Evolutionary conservation across 2,329 filamentous ascomycete genomes (phyloP), one percentile per base, ranked within the genome.

Genomic region (Fusarium sp.): DNA sequence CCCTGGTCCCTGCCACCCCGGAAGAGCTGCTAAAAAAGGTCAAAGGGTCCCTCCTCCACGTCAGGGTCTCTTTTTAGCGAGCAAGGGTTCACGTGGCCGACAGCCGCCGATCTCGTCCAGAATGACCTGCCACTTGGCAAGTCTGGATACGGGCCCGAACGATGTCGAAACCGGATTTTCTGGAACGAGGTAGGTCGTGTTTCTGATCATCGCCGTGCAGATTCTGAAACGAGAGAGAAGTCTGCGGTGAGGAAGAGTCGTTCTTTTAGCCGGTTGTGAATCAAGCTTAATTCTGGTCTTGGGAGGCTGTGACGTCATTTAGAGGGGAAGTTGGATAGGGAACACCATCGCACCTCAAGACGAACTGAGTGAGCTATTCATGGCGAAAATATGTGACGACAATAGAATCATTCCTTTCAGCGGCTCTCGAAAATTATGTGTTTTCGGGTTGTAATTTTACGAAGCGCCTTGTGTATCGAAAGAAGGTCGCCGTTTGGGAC

Each of bases 71-170:
- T 31, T 46, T 46, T 64, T 27, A 16, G 35, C n/a, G 46, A 65
- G 64, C 74, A 72, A 58, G 75, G 71, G 58, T 65, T 67, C 60
- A 68, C 49, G 55, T 74, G 66, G 71, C 69, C n/a, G 31, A 55
- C 58, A 71, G 56, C 66, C 71, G 73, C 66, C 53, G 69, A 77
- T 77, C 69, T 72, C 69, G 36, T 68, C 71, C 64, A 74, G 75
- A 68, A 17, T 31, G 17, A 17, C 46, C 46, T 29, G 67, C 67
- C 65, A 73, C 69, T 68, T 58, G 57, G 42, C 67, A 62, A 69
- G 63, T 65, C 59, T 55, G 58, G 36, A 60, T 42, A 42, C 27
- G 38, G 36, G 38, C 33, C 60, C 63, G 65, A 42, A 46, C 42
- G 8, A 6, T 46, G 22, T 58, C 64, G 70, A 72, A 77, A 77